Evolutionary conservation across 2,329 filamentous ascomycete species (phyloP).

Genomic region (Tothia fuscella): DNA sequence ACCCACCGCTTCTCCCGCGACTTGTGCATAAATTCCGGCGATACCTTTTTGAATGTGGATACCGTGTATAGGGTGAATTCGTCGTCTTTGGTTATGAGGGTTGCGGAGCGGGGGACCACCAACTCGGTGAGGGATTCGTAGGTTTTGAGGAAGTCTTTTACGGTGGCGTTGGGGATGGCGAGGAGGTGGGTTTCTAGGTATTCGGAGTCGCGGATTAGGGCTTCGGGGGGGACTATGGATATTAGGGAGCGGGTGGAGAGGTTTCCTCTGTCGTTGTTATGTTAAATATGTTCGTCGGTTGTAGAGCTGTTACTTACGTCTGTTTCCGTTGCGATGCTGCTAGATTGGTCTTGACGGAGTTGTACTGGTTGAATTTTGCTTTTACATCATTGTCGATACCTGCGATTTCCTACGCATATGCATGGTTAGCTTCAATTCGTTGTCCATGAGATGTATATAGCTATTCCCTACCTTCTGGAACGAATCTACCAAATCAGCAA

Average conservation of each 20-base stretch:
- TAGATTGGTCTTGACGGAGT: slow-evolving; percentile 75
- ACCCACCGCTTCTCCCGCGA: slow-evolving; percentile 90
- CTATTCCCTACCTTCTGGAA: slow-evolving; percentile 60
- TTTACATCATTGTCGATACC: slow-evolving; percentile 96
- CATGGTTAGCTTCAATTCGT: background rate
- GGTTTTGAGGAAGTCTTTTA: slow-evolving; percentile 77
- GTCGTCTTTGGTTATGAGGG: slow-evolving; percentile 69
- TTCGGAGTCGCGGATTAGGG: slow-evolving; percentile 81
- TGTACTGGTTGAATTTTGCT: slow-evolving; percentile 88
- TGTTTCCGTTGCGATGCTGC: slow-evolving; percentile 74
- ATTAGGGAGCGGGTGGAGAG: slow-evolving; percentile 86
- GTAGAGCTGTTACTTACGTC: slow-evolving; percentile 46
- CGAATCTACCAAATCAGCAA: slow-evolving; percentile 74
- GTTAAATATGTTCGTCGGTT: slow-evolving; percentile 3
- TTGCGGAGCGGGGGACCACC: slow-evolving; percentile 83
- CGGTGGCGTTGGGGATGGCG: slow-evolving; percentile 66
- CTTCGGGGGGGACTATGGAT: slow-evolving; percentile 69
- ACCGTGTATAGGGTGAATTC: slow-evolving; percentile 85
- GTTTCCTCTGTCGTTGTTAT: slow-evolving; percentile 58
- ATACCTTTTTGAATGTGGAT: slow-evolving; percentile 86
- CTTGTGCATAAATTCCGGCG: slow-evolving; percentile 79
- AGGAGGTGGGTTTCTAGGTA: slow-evolving; percentile 94
- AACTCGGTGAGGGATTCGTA: slow-evolving; percentile 85
- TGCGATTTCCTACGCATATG: slow-evolving; percentile 56
- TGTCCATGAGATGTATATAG: background rate